Conservation (phyloP, 345 rosid genomes). For the Physaria fendleri region DNA sequence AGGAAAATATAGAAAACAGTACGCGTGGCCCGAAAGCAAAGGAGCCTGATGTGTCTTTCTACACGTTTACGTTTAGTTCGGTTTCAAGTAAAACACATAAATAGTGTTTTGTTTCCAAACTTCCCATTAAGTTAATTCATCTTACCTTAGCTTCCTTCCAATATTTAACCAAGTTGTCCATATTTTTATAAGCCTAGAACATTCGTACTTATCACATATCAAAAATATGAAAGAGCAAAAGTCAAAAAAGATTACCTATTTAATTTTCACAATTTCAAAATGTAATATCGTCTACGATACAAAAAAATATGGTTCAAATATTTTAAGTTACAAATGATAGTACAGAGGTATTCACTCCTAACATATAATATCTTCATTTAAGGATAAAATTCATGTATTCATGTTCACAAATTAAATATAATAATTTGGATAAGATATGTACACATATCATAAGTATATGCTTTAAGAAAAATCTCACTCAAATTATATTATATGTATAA, state of each 20-base stretch:
- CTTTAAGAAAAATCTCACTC: neutral
- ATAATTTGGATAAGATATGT: conserved; percentile 4
- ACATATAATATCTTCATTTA: neutral
- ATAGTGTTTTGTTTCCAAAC: neutral
- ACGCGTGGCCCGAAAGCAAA: conserved; percentile 20
- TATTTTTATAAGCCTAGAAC: neutral
- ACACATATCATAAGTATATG: neutral
- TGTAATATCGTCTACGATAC: neutral
- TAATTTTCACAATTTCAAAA: neutral
- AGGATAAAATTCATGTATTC: neutral
- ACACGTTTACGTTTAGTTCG: conserved; percentile 18
- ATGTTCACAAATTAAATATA: neutral
- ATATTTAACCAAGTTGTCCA: neutral
- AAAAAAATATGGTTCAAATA: neutral
- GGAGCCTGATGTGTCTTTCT: conserved; percentile 15
- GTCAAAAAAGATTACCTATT: neutral
- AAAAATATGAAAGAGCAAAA: neutral
- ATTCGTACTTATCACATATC: neutral
- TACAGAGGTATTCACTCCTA: neutral
- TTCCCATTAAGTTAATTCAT: neutral
- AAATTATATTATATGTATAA: neutral
- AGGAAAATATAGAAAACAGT: conserved; percentile 1
- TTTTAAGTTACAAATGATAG: too few relatives aligned
- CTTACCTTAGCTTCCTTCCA: neutral
- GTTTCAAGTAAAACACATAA: conserved; percentile 15